Percentiles rank a stretch among this genome's conserved stretches.
These are phyloP conservation scores for Nannochloris sp. DNA, from an alignment of 139 green algal genomes.

Conservation along the genomic window DNA sequence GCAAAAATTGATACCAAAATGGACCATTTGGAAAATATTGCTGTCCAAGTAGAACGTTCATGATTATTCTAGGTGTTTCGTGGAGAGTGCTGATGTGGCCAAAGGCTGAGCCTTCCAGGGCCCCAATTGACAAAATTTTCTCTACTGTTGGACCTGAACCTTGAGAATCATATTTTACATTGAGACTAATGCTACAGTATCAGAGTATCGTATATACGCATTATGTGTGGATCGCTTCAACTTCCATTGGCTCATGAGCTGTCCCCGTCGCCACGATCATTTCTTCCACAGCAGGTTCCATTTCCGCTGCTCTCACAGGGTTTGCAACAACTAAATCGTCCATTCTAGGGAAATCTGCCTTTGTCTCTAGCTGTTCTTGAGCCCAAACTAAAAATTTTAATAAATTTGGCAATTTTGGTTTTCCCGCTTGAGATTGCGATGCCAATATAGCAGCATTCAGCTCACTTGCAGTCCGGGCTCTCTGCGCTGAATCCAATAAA, in stretches of 20 bases:
- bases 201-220: too few relatives aligned
- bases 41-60: too few relatives aligned
- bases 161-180: too few relatives aligned
- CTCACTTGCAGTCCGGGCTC: conserved; percentile 87
- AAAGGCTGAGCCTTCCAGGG: too few relatives aligned
- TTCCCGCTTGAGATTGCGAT: conserved; percentile 63
- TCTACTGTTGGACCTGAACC: too few relatives aligned
- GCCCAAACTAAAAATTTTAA: conserved; percentile 75
- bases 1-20: background rate
- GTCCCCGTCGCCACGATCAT: background rate
- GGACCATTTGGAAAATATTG: too few relatives aligned
- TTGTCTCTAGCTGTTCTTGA: conserved; percentile 66
- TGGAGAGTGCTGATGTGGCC: too few relatives aligned
- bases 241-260: too few relatives aligned
- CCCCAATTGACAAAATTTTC: too few relatives aligned
- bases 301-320: background rate
- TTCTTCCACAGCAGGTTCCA: background rate
- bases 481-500: conserved; percentile 80
- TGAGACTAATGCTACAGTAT: too few relatives aligned
- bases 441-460: conserved; percentile 92
- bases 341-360: conserved; percentile 61
- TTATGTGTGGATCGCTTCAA: too few relatives aligned
- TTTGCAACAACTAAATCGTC: conserved; percentile 54
- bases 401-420: conserved; percentile 65
- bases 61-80: too few relatives aligned